These are phyloP conservation scores for Saksenaea oblongispora DNA, from an alignment of 371 early-diverging fungal species.

Conservation along the genomic window DNA sequence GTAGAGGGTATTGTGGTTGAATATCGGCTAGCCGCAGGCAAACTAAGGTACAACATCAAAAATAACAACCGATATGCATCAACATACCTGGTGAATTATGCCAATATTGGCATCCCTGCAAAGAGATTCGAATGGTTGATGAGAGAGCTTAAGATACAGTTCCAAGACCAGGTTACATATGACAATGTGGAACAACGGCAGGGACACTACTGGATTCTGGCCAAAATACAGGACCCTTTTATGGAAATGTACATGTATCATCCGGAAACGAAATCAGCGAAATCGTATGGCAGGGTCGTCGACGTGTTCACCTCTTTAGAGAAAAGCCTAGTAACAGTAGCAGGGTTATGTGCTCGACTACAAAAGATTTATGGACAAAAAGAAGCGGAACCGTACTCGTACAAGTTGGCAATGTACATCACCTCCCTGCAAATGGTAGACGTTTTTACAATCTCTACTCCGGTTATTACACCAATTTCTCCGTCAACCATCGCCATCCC, in stretches of 20 bases:
- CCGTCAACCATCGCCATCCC: neutral
- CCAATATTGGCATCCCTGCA: neutral
- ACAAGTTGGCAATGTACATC: neutral
- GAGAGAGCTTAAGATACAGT: neutral
- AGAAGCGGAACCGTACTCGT: neutral
- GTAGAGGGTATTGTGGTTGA: neutral
- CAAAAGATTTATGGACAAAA: neutral
- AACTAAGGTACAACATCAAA: slow-evolving; percentile 56
- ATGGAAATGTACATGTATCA: neutral
- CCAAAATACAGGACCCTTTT: neutral
- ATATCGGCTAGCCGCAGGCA: slow-evolving; percentile 28
- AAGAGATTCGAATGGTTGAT: neutral
- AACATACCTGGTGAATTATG: neutral
- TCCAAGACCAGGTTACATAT: neutral
- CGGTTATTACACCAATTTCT: neutral
- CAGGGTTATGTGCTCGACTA: neutral
- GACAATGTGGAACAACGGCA: neutral
- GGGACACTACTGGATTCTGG: neutral
- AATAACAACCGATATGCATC: neutral
- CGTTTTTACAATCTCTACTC: neutral
- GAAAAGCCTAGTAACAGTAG: neutral
- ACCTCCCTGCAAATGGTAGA: neutral
- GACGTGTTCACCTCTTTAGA: neutral
- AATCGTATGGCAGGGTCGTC: neutral
- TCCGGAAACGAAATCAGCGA: neutral